phyloP scores from a whole-genome alignment of 108 stramenopile genomes.

The Cyclotella cryptica region DNA sequence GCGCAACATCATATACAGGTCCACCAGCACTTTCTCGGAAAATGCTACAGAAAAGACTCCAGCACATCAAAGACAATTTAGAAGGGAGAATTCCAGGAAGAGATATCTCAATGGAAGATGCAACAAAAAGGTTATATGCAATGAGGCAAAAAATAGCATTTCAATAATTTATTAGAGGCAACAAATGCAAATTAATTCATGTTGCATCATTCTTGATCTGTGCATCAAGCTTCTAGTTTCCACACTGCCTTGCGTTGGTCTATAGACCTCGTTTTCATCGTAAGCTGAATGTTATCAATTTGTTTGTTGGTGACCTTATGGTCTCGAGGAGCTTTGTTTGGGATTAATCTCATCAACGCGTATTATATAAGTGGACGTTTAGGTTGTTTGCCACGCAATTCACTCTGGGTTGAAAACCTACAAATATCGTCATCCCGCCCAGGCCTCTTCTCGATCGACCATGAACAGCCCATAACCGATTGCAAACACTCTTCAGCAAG shows the following conservation, averaged over 20 bases:
- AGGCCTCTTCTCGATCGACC: neutral
- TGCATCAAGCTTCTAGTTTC: no score
- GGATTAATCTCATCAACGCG: neutral
- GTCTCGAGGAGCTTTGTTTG: neutral
- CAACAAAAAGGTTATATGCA: neutral
- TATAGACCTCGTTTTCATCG: no score
- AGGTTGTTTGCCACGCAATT: neutral
- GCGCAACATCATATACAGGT: neutral
- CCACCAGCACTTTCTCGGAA: neutral
- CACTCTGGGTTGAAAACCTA: neutral
- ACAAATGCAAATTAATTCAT: neutral
- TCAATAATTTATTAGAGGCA: neutral
- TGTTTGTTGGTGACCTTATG: neutral
- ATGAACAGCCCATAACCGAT: neutral
- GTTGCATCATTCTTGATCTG: neutral
- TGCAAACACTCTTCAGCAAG: neutral
- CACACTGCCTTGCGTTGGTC: no score
- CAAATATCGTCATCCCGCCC: neutral
- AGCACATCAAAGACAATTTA: neutral
- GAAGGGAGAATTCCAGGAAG: slow-evolving; percentile 1
- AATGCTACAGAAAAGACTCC: neutral
- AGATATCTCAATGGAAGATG: slow-evolving; percentile 6
- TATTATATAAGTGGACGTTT: neutral
- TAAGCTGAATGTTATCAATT: no score
- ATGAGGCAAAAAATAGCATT: slow-evolving; percentile 1